phyloP scores from a whole-genome alignment of 2,329 filamentous ascomycete genomes.

The Delphinella strobiligena region DNA sequence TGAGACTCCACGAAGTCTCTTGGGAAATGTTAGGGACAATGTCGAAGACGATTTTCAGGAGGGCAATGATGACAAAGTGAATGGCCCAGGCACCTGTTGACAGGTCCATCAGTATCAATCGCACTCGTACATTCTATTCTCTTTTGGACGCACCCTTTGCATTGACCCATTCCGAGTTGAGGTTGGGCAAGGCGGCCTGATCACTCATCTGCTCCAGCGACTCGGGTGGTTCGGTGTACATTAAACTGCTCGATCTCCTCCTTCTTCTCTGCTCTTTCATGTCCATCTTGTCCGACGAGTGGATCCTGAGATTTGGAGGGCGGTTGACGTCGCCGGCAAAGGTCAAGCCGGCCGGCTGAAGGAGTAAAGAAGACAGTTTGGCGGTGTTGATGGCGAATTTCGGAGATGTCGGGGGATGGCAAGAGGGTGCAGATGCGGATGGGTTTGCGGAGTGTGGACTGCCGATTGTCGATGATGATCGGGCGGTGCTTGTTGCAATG shows the following conservation, averaged over 20 bases:
- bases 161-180: slow-evolving; percentile 98
- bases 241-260: slow-evolving; percentile 93
- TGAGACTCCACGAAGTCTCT: slow-evolving; percentile 96
- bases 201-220: slow-evolving; percentile 96
- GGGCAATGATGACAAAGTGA: slow-evolving; percentile 82
- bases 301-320: slow-evolving; percentile 46
- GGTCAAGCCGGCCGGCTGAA: slow-evolving; percentile 73
- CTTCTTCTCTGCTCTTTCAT: slow-evolving; percentile 50
- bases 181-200: slow-evolving; percentile 83
- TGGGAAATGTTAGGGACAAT: slow-evolving; percentile 93
- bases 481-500: neutral
- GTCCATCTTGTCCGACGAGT: slow-evolving; percentile 31
- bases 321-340: slow-evolving; percentile 75
- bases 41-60: slow-evolving; percentile 92
- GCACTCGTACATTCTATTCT: neutral
- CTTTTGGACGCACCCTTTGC: slow-evolving; percentile 63
- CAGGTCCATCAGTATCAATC: slow-evolving; percentile 10
- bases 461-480: neutral
- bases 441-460: too few relatives aligned
- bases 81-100: slow-evolving; percentile 90
- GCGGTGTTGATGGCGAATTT: slow-evolving; percentile 56
- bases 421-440: neutral
- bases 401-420: neutral
- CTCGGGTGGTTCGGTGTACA: slow-evolving; percentile 94
- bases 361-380: slow-evolving; percentile 90